A percentile compares a stretch with the other conserved stretches of the same genome.
Conservation (phyloP, 768 basidiomycete species). For the Cyathus striatus region DNA sequence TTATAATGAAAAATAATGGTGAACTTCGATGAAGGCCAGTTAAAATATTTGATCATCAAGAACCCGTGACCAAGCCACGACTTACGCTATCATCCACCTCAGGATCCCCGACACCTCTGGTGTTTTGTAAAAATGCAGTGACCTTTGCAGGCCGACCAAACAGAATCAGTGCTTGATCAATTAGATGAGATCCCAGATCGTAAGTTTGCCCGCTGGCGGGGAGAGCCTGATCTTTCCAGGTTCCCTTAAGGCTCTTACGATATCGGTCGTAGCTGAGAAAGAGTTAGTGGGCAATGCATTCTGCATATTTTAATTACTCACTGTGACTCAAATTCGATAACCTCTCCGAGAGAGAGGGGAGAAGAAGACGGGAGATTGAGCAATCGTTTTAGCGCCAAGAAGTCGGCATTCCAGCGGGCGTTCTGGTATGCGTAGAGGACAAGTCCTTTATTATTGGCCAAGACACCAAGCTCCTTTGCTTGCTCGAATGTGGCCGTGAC, state of each 20-base stretch:
- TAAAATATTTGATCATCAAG: no score
- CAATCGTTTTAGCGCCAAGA: constrained; percentile 57
- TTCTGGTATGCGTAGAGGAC: constrained; percentile 73
- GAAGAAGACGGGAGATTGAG: constrained; percentile 47
- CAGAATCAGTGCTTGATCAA: constrained; percentile 71
- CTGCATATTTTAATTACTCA: constrained; percentile 32
- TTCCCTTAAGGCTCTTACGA: constrained; percentile 55
- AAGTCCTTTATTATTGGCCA: constrained; percentile 56
- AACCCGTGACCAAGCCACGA: no score
- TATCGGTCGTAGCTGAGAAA: constrained; percentile 71
- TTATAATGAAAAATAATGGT: constrained; percentile 49
- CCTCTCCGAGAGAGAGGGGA: constrained; percentile 49
- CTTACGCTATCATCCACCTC: constrained; percentile 65
- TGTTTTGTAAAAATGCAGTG: constrained; percentile 67
- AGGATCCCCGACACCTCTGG: constrained; percentile 58
- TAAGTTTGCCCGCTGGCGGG: constrained; percentile 67
- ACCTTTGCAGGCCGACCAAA: constrained; percentile 72
- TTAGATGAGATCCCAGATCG: constrained; percentile 76
- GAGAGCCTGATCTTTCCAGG: constrained; percentile 73
- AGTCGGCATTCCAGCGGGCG: constrained; percentile 77
- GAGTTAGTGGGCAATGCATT: no score
- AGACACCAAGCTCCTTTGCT: constrained; percentile 51
- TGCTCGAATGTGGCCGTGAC: constrained; percentile 56
- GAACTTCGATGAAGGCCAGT: no score
- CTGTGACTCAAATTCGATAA: constrained; percentile 76